These are phyloP conservation scores for Porogramme epimiltina DNA, from an alignment of 1,284 basidiomycete species.

Conservation along the genomic window DNA sequence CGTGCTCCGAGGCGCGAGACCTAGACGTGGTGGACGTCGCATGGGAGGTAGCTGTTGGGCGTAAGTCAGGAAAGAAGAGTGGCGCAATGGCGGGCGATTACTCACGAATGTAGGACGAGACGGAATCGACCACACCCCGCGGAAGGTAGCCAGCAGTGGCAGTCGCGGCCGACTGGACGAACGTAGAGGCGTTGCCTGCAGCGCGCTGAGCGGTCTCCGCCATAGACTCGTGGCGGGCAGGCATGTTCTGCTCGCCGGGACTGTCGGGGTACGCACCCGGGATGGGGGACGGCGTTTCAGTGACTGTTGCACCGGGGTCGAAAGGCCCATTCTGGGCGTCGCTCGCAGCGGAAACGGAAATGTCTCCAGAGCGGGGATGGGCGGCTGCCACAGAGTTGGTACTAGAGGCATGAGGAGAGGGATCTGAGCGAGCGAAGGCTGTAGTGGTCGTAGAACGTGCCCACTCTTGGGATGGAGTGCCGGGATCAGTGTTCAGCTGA, in stretches of 20 bases:
- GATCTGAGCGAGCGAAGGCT: constrained; percentile 25
- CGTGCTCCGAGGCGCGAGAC: constrained; percentile 29
- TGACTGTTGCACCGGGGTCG: constrained; percentile 3
- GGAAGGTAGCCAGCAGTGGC: constrained; percentile 31
- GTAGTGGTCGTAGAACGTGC: constrained; percentile 32
- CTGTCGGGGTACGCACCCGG: constrained; percentile 31
- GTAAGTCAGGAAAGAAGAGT: background rate
- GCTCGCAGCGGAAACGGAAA: constrained; percentile 14
- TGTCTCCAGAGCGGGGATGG: constrained; percentile 3
- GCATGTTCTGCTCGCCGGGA: constrained; percentile 5
- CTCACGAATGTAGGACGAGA: constrained; percentile 33
- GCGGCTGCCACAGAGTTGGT: constrained; percentile 13
- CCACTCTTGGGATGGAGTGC: constrained; percentile 32
- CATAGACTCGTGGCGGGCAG: constrained; percentile 1
- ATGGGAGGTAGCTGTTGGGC: constrained; percentile 6
- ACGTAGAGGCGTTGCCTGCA: constrained; percentile 16
- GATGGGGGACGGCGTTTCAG: constrained; percentile 16
- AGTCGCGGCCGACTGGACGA: constrained; percentile 22
- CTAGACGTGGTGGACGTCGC: constrained; percentile 15
- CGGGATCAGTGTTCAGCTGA: constrained; percentile 23
- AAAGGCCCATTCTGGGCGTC: constrained; percentile 14
- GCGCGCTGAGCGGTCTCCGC: constrained; percentile 11
- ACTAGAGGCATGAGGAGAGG: constrained; percentile 14
- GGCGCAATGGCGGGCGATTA: background rate
- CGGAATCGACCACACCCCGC: constrained; percentile 26